These are phyloP conservation scores for Mortierella sp. DNA, from an alignment of 371 early-diverging fungal genomes.

Conservation along the genomic window DNA sequence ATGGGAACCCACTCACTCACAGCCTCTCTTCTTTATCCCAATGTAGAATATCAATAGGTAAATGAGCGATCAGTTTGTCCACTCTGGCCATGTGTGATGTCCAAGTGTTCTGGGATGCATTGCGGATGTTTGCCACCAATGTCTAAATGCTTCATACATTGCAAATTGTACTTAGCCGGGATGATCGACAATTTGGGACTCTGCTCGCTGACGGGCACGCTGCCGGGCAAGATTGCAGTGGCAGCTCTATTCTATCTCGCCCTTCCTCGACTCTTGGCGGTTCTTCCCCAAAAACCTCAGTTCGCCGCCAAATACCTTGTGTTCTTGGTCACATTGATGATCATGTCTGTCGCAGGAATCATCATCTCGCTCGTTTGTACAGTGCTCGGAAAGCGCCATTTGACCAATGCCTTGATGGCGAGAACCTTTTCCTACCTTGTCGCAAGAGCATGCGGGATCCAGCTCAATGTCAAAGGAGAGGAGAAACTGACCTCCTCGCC, in stretches of 20 bases:
- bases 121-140: too few relatives aligned
- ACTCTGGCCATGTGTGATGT: too few relatives aligned
- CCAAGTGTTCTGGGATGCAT: too few relatives aligned
- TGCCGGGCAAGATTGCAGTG: slow-evolving; percentile 5
- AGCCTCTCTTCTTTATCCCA: neutral
- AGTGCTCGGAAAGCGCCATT: slow-evolving; percentile 42
- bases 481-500: slow-evolving; percentile 67
- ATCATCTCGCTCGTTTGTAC: slow-evolving; percentile 29
- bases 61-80: neutral
- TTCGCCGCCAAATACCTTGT: slow-evolving; percentile 27
- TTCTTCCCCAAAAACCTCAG: slow-evolving; percentile 26
- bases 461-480: slow-evolving; percentile 67
- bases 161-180: neutral
- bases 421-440: slow-evolving; percentile 63
- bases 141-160: neutral
- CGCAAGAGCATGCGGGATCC: slow-evolving; percentile 63
- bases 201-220: slow-evolving; percentile 1
- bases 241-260: slow-evolving; percentile 12
- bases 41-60: slow-evolving; percentile 6
- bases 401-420: slow-evolving; percentile 68
- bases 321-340: slow-evolving; percentile 14
- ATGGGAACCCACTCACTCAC: neutral
- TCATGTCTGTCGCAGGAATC: slow-evolving; percentile 42
- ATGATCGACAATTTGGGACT: neutral
- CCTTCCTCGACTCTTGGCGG: slow-evolving; percentile 24